Base-by-base conservation (phyloP, 352 stramenopile genomes). In the Phytophthora fragariae region DNA sequence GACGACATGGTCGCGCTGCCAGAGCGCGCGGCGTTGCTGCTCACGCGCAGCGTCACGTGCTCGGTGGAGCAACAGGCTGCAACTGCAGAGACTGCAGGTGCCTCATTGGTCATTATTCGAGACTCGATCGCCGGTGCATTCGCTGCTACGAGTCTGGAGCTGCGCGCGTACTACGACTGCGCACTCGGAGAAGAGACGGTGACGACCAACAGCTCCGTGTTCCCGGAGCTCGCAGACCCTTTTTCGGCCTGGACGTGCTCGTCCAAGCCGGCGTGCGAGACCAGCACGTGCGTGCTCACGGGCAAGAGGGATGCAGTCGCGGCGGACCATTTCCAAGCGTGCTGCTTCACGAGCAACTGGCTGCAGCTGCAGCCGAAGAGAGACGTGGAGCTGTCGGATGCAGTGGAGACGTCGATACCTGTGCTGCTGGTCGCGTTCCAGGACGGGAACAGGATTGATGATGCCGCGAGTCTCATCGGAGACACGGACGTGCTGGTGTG, bases 111-210 rank as follows among this genome's bases (percentile, higher is more conserved):
- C 17, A 54, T 91, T 33, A 67, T 93, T 21, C 73, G 81, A 0
- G 84, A 93, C 64, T 86, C 82, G 3, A 65, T 91, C 8, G 52
- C 67, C 2, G 84, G 81, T 3, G 86, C 82, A 1, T 77, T 82
- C 33, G 59, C 75, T 33, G 65, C 41, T 33, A 70, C 62, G 17
- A 70, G 47, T 31, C 29, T 71, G 41, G 49, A 65, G 14, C n/a
- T 64, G 49, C 57, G 57, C 4, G 60, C 58, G 3, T 72, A 74
- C n/a, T 90, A 82, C 65, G 80, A 93, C 70, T 93, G 84, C 59
- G 33, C 65, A 2, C 65, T 88, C 21, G 86, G 86, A 6, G 56
- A 72, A 10, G 73, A 79, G 5, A 66, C 57, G 0, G 80, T 89
- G 19, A 64, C 37, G 35, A 71, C 63, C 29, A 90, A 89, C 39